Evolutionary conservation across 2,329 filamentous ascomycete species (phyloP).

Genomic region (Fusarium tjaetaba): DNA sequence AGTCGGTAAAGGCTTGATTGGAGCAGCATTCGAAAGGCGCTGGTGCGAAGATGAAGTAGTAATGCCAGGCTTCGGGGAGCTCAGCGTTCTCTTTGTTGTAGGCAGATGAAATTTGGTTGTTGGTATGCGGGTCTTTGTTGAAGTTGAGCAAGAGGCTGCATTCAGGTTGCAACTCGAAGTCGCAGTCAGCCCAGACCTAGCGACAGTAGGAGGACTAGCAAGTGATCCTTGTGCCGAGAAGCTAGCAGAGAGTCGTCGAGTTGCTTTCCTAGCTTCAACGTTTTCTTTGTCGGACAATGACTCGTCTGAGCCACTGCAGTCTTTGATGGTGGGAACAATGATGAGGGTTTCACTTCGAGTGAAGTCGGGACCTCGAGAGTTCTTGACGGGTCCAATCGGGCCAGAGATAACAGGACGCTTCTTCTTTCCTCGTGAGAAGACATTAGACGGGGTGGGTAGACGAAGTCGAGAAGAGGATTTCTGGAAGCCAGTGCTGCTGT

Average conservation of each 20-base stretch:
- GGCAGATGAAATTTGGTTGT: not conserved
- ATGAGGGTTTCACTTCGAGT: constrained; percentile 48
- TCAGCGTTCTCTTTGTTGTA: not conserved
- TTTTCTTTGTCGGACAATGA: constrained; percentile 14
- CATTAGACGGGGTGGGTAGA: constrained; percentile 23
- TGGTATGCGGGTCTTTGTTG: not conserved
- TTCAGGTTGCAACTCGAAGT: not conserved
- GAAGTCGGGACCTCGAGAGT: constrained; percentile 49
- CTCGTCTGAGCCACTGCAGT: constrained; percentile 43
- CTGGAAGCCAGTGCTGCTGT: constrained; percentile 1
- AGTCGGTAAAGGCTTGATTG: constrained; percentile 28
- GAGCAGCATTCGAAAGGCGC: not conserved
- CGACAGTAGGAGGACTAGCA: constrained; percentile 45
- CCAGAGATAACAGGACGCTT: constrained; percentile 48
- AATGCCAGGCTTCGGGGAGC: constrained; percentile 40
- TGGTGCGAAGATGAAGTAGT: constrained; percentile 38
- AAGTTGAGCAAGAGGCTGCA: not conserved
- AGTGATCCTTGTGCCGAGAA: constrained; percentile 41
- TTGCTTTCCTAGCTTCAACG: constrained; percentile 20
- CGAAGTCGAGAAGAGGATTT: constrained; percentile 18
- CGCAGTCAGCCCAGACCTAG: constrained; percentile 43
- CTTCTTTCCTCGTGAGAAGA: constrained; percentile 27
- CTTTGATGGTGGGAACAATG: constrained; percentile 50
- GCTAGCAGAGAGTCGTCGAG: constrained; percentile 46
- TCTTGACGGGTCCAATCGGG: constrained; percentile 52